A percentile compares a stretch with the other conserved stretches of the same genome.
Conservation (phyloP, 2,329 filamentous ascomycete species). For the Phialemoniopsis sp. region DNA sequence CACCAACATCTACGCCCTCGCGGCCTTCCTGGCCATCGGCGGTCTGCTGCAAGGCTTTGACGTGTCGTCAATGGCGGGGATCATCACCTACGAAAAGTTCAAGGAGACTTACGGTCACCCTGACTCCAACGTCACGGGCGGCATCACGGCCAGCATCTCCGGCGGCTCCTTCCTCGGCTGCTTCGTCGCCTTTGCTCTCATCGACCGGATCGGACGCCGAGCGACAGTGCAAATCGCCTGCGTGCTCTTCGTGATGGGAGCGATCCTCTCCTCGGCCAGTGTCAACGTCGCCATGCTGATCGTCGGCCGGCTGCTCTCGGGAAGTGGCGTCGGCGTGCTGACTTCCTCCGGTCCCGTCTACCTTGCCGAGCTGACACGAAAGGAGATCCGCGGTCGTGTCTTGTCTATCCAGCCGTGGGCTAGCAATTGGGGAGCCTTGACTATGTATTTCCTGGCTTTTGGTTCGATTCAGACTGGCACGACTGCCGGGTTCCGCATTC, state of each 20-base stretch:
- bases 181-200: constrained; percentile 43
- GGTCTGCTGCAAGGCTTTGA: no score
- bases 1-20: no score
- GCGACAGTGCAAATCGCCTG: constrained; percentile 44
- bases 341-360: constrained; percentile 71
- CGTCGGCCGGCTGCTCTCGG: constrained; percentile 66
- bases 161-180: constrained; percentile 65
- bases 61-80: no score
- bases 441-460: no score
- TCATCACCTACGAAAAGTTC: no score
- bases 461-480: no score
- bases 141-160: constrained; percentile 67
- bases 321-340: constrained; percentile 69
- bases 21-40: no score
- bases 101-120: no score
- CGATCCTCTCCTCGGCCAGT: constrained; percentile 54
- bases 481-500: no score
- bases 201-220: constrained; percentile 46
- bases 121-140: no score
- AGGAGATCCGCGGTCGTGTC: constrained; percentile 53
- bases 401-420: no score
- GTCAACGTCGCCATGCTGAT: constrained; percentile 71
- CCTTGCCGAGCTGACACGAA: constrained; percentile 61
- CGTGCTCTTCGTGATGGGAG: constrained; percentile 46
- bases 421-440: no score